Conservation (phyloP, 441 rosid genomes). For the Rhodomyrtus psidioides region DNA sequence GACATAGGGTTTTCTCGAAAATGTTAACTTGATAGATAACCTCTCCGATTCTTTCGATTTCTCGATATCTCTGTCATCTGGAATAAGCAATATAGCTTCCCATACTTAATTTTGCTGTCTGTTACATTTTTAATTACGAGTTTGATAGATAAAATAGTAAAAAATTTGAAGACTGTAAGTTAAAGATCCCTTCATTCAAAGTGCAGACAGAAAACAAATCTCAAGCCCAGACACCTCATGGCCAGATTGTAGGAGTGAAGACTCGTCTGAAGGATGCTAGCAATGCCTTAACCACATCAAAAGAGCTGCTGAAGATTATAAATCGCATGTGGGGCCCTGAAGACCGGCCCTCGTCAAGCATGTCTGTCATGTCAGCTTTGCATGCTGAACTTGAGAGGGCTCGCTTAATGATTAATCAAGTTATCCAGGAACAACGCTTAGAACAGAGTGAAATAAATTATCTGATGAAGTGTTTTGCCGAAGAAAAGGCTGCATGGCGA, state of each 20-base stretch:
- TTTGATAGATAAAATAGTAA: neutral
- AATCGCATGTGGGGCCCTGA: conserved; percentile 93
- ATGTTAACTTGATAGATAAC: neutral
- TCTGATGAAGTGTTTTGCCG: conserved; percentile 86
- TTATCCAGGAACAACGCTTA: conserved; percentile 67
- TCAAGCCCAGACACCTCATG: conserved; percentile 66
- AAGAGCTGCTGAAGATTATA: conserved; percentile 88
- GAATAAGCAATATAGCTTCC: neutral
- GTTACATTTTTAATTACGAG: neutral
- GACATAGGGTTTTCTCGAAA: neutral
- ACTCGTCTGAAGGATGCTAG: conserved; percentile 82
- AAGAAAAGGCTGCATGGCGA: conserved; percentile 93
- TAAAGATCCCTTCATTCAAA: neutral
- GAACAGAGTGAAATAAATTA: conserved; percentile 68
- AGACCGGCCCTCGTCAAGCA: conserved; percentile 79
- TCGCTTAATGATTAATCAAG: conserved; percentile 78
- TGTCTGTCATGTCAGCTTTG: conserved; percentile 91
- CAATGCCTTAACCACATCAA: conserved; percentile 93
- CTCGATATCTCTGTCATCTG: neutral
- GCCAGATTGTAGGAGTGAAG: conserved; percentile 58
- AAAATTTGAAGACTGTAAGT: neutral
- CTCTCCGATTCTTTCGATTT: neutral
- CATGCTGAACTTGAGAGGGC: conserved; percentile 97
- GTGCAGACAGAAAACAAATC: conserved; percentile 84
- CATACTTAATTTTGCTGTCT: neutral